Evolutionary conservation across 2,329 filamentous ascomycete species (phyloP), one percentile per base, ranked within the genome.

Genomic region (Diplodia intermedia): DNA sequence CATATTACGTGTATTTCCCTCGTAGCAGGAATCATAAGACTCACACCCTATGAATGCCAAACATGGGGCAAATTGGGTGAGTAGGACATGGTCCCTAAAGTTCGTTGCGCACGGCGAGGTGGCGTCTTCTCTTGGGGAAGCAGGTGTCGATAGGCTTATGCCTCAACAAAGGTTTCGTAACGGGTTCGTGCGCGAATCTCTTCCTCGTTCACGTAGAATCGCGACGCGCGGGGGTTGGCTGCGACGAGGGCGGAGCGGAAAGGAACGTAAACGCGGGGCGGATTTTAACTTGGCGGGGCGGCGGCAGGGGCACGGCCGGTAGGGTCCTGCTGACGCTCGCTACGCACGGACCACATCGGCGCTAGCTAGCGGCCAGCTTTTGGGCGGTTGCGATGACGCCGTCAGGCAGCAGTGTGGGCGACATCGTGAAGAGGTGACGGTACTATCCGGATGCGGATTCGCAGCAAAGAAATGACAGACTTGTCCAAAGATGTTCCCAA

Each of bases 311-410:
- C 67, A 60, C n/a, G 43, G 6, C 11, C 18, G 3, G 43, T 47
- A 47, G 43, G 43, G 43, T 47, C 43, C 18, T n/a, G 40, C 40
- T 47, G 40, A 18, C 40, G 40, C 40, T 47, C 43, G 43, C 43
- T 20, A 47, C 43, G 31, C 65, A 57, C 33, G 36, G 43, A 43
- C 33, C 43, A 6, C 1, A 1, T 4, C 2, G 4, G 6, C 43
- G 43, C 43, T 47, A 47, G 43, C 43, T 47, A 47, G 23, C 60
- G 52, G 49, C 65, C 47, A 49, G 23, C 33, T 23, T 60, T 38
- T 40, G 18, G 14, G 31, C 33, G 40, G 33, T n/a, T 33, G 55
- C 50, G 26, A 53, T 26, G 50, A 31, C 50, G 50, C 50, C 50
- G 29, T 53, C 50, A 53, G 50, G 23, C 23, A 31, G 23, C 50